Conservation (phyloP, 345 rosid species). For the Populus davidiana region DNA sequence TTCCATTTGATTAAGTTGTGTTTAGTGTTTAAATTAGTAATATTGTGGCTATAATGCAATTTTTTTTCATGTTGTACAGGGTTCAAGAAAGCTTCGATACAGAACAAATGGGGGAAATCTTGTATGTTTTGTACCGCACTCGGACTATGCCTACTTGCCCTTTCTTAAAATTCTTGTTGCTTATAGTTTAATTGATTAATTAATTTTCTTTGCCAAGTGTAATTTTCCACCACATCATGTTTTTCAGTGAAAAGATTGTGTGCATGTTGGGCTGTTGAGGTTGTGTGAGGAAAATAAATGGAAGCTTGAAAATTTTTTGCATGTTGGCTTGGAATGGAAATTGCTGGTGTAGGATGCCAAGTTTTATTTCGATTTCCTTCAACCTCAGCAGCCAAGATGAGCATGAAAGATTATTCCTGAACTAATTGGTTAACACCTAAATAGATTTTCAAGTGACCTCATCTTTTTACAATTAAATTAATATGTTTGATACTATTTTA, state of each 20-base stretch:
- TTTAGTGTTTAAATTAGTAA: background rate
- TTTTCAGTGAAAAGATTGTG: background rate
- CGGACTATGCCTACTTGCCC: background rate
- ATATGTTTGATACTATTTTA: background rate
- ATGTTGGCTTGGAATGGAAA: background rate
- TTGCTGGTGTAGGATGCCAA: background rate
- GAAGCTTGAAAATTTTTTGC: background rate
- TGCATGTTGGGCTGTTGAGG: background rate
- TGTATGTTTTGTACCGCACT: slow-evolving; percentile 37
- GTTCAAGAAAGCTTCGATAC: slow-evolving; percentile 72
- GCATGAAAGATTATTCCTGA: background rate
- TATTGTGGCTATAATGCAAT: slow-evolving; percentile 10
- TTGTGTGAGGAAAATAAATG: background rate
- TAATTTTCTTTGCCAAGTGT: background rate
- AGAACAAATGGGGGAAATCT: slow-evolving; percentile 66
- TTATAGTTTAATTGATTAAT: background rate
- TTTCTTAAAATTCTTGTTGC: background rate
- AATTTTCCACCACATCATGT: background rate
- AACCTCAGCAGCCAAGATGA: background rate
- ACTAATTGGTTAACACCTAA: background rate
- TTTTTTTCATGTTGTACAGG: slow-evolving; percentile 43
- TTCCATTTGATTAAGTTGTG: background rate
- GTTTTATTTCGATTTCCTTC: slow-evolving; percentile 1
- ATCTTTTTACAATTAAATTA: background rate
- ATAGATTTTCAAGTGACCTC: background rate